A percentile compares a stretch with the other conserved stretches of the same genome.
Evolutionary conservation across 495 filamentous ascomycete genomes (phyloP).

Genomic region (Neurospora pannonica): DNA sequence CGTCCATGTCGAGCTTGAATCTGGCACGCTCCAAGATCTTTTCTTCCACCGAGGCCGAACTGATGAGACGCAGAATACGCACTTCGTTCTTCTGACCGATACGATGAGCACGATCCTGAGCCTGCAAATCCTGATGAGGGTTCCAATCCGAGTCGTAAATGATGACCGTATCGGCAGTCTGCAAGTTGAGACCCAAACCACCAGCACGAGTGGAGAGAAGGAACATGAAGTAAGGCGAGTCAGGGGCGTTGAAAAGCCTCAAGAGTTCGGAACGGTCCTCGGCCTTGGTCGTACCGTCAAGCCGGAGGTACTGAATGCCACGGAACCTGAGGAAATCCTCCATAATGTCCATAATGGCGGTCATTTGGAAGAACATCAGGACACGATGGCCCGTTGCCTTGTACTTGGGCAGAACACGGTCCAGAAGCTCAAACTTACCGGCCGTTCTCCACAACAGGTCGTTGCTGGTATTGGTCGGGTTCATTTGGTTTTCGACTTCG

Average conservation of each 20-base stretch:
- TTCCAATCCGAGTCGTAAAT: slow-evolving; percentile 99
- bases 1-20: slow-evolving; percentile 98
- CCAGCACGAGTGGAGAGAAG: slow-evolving; percentile 97
- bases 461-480: slow-evolving; percentile 75
- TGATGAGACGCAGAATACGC: slow-evolving; percentile 89
- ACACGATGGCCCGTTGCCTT: slow-evolving; percentile 80
- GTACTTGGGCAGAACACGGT: slow-evolving; percentile 90
- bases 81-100: slow-evolving; percentile 99
- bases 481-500: slow-evolving; percentile 96
- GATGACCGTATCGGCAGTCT: slow-evolving; percentile 97
- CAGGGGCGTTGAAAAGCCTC: slow-evolving; percentile 76
- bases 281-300: slow-evolving; percentile 94
- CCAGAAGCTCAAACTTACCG: slow-evolving; percentile 94
- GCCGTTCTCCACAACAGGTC: slow-evolving; percentile 92
- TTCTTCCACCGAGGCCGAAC: slow-evolving; percentile 93
- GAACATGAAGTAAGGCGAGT: slow-evolving; percentile 94
- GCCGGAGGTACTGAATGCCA: slow-evolving; percentile 72
- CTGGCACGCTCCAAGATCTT: slow-evolving; percentile 96
- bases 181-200: slow-evolving; percentile 92
- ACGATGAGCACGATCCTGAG: slow-evolving; percentile 98
- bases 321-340: slow-evolving; percentile 89
- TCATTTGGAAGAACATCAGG: slow-evolving; percentile 99
- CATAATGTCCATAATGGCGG: slow-evolving; percentile 99
- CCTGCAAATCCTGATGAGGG: slow-evolving; percentile 97
- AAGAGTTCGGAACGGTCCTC: slow-evolving; percentile 92